Evolutionary conservation across 306 rosid genomes (phyloP).

Genomic region (Prunus armeniaca): DNA sequence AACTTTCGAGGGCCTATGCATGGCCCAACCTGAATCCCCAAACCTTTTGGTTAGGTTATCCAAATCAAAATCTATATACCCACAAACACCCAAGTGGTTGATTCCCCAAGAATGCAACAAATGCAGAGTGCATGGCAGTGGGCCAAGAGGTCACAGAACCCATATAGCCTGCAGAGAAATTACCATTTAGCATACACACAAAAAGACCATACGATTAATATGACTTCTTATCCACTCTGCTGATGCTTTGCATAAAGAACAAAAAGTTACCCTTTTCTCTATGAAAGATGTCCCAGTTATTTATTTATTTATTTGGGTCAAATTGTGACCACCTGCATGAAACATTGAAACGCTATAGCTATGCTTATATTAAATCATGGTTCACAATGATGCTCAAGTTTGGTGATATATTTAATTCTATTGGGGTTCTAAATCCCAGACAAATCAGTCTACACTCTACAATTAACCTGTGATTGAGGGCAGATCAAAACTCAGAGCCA

Average conservation of each 20-base stretch:
- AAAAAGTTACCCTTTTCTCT: not conserved
- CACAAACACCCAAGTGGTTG: not conserved
- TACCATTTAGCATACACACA: not conserved
- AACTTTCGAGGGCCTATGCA: not conserved
- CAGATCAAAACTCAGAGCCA: conserved; percentile 14
- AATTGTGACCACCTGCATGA: not conserved
- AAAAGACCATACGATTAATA: not conserved
- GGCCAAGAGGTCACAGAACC: not conserved
- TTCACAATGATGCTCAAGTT: not conserved
- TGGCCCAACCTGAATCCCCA: not conserved
- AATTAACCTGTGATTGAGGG: not conserved
- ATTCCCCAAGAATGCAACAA: not conserved
- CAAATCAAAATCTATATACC: not conserved
- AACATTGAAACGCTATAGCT: not conserved
- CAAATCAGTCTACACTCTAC: not conserved
- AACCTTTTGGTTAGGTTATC: not conserved
- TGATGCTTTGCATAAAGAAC: not conserved
- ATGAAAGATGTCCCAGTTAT: not conserved
- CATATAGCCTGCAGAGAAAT: not conserved
- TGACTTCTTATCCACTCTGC: not conserved
- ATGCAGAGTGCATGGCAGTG: not conserved
- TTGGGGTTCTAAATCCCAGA: conserved; percentile 8
- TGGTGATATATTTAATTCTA: not conserved
- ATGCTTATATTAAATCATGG: not conserved
- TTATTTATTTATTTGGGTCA: not conserved